Conservation (phyloP, 1,139 yeast species). For the Groenewaldozyma auringiensis region DNA sequence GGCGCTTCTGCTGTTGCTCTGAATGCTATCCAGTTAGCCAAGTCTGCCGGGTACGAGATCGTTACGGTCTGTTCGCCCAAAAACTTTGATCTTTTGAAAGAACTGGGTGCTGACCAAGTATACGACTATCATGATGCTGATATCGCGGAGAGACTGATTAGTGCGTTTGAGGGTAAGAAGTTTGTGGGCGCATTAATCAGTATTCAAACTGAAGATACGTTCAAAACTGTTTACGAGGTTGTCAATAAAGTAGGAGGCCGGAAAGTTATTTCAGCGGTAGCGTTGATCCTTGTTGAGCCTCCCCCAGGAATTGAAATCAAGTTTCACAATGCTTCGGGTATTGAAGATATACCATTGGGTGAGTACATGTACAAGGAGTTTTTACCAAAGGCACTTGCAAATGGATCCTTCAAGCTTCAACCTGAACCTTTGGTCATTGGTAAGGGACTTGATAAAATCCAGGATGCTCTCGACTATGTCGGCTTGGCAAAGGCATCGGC, state of each 20-base stretch:
- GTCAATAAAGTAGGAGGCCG: neutral
- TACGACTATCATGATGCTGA: conserved; percentile 30
- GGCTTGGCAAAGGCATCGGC: neutral
- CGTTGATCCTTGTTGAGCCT: neutral
- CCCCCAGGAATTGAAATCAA: neutral
- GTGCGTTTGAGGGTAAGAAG: neutral
- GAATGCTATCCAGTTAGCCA: conserved; percentile 43
- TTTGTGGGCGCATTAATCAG: neutral
- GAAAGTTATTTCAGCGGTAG: neutral
- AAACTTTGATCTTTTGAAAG: conserved; percentile 33
- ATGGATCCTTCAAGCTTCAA: neutral
- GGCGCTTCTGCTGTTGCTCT: conserved; percentile 51
- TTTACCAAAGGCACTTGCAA: neutral
- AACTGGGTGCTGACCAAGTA: conserved; percentile 35
- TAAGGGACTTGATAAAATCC: neutral
- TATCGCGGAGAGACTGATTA: neutral
- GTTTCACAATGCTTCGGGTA: neutral
- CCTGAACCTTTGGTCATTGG: neutral
- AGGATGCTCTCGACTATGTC: neutral
- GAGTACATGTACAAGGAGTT: neutral
- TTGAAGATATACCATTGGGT: neutral
- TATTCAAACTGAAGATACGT: neutral
- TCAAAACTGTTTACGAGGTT: neutral
- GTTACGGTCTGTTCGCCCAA: conserved; percentile 42
- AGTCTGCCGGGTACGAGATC: conserved; percentile 37